phyloP scores from a whole-genome alignment of 1,139 yeast genomes.

The Nadsonia starkeyi-henricii region DNA sequence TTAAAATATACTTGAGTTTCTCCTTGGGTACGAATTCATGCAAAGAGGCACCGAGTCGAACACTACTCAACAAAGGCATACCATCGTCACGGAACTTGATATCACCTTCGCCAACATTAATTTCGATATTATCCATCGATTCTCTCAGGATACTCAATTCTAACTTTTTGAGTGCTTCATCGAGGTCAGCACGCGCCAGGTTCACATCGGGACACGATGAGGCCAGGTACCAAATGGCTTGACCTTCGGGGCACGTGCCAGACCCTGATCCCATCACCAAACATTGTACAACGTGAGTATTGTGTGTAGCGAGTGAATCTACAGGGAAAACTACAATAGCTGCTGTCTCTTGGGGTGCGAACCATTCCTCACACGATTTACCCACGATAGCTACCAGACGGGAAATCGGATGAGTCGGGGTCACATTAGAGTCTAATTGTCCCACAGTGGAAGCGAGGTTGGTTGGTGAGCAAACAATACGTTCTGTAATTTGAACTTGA shows the following conservation, averaged over 20 bases:
- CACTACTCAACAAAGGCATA: constrained; percentile 59
- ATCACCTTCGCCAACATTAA: constrained; percentile 44
- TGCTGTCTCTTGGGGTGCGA: constrained; percentile 67
- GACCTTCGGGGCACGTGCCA: constrained; percentile 81
- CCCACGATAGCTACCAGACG: constrained; percentile 73
- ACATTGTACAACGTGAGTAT: constrained; percentile 67
- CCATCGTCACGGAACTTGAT: constrained; percentile 43
- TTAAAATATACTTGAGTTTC: constrained; percentile 61
- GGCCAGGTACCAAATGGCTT: constrained; percentile 80
- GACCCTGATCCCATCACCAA: constrained; percentile 79
- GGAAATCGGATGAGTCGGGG: constrained; percentile 41
- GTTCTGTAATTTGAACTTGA: constrained; percentile 58
- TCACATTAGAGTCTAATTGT: constrained; percentile 5
- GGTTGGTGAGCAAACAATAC: constrained; percentile 33
- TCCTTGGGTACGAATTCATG: constrained; percentile 74
- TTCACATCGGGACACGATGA: constrained; percentile 53
- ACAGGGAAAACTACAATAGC: constrained; percentile 95
- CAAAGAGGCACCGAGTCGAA: constrained; percentile 72
- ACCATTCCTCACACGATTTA: constrained; percentile 85
- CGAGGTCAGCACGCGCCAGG: constrained; percentile 64
- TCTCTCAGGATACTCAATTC: constrained; percentile 73
- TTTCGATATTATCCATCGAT: constrained; percentile 39
- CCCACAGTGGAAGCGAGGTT: constrained; percentile 6
- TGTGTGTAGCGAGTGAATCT: constrained; percentile 51
- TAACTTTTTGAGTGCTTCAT: constrained; percentile 65